A percentile compares a stretch with the other conserved stretches of the same genome.
Evolutionary conservation across 2,329 filamentous ascomycete genomes (phyloP).

Genomic region (Cladophialophora psammophila): DNA sequence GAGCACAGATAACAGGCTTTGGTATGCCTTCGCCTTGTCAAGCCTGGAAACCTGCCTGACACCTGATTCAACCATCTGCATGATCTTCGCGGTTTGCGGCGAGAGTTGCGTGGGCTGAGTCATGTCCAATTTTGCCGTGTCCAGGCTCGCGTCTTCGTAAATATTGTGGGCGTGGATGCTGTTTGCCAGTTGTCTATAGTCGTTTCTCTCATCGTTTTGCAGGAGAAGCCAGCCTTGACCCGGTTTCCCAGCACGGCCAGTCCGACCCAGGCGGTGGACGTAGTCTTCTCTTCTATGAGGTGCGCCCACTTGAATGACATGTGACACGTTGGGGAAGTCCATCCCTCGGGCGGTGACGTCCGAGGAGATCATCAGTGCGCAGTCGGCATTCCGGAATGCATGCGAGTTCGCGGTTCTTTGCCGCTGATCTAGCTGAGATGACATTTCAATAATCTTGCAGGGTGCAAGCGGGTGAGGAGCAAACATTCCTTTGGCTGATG

Average conservation of each 20-base stretch:
- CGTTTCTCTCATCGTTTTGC: slow-evolving; percentile 54
- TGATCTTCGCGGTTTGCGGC: slow-evolving; percentile 39
- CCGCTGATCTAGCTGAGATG: slow-evolving; percentile 76
- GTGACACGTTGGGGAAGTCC: slow-evolving; percentile 60
- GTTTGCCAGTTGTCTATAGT: slow-evolving; percentile 59
- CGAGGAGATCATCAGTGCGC: slow-evolving; percentile 61
- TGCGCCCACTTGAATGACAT: slow-evolving; percentile 59
- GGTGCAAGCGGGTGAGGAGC: slow-evolving; percentile 80
- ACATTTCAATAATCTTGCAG: slow-evolving; percentile 68
- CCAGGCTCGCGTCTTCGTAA: slow-evolving; percentile 51
- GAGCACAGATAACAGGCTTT: slow-evolving; percentile 42
- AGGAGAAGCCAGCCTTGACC: slow-evolving; percentile 70
- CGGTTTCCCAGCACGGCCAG: slow-evolving; percentile 58
- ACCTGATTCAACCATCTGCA: slow-evolving; percentile 53
- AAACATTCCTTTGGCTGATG: slow-evolving; percentile 42
- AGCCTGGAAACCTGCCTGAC: slow-evolving; percentile 42
- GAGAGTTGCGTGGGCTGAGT: slow-evolving; percentile 42
- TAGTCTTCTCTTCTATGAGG: slow-evolving; percentile 60
- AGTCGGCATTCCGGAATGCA: slow-evolving; percentile 66
- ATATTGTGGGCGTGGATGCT: slow-evolving; percentile 62
- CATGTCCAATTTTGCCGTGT: slow-evolving; percentile 48
- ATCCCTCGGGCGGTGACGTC: slow-evolving; percentile 57
- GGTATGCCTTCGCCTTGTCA: slow-evolving; percentile 45
- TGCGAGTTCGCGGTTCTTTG: slow-evolving; percentile 75
- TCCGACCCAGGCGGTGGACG: slow-evolving; percentile 52